Evolutionary conservation across 306 rosid genomes (phyloP).

Genomic region (Ammopiptanthus mongolicus): DNA sequence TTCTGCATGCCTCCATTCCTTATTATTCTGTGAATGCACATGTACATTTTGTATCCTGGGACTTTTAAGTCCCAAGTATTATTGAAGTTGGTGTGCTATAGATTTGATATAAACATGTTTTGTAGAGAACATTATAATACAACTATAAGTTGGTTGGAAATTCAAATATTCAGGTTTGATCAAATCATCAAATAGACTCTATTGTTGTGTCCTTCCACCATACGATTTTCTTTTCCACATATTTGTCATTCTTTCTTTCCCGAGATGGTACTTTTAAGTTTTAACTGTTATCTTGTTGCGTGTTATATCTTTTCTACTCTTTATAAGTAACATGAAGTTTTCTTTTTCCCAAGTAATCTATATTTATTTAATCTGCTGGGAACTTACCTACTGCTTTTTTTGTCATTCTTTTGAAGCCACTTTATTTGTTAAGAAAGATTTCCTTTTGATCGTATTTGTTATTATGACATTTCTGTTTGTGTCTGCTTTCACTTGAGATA

Average conservation of each 20-base stretch:
- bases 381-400: neutral
- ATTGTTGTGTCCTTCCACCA: neutral
- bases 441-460: neutral
- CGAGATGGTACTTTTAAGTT: neutral
- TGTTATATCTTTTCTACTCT: slow-evolving; percentile 1
- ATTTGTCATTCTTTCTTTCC: neutral
- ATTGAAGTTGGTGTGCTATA: slow-evolving; percentile 5
- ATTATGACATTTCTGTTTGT: neutral
- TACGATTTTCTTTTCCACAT: neutral
- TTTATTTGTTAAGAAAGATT: neutral
- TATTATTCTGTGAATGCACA: neutral
- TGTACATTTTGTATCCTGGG: slow-evolving; percentile 1
- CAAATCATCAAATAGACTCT: slow-evolving; percentile 8
- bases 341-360: neutral
- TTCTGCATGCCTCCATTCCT: neutral
- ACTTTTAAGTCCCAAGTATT: neutral
- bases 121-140: neutral
- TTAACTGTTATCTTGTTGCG: slow-evolving; percentile 4
- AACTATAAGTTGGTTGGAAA: neutral
- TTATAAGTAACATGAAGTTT: neutral
- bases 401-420: neutral
- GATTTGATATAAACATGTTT: slow-evolving; percentile 1
- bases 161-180: slow-evolving; percentile 5
- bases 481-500: neutral
- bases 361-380: neutral